Percentiles rank a stretch among this genome's conserved stretches.
These are phyloP conservation scores for Taiozyma onychis DNA, from an alignment of 1,139 yeast species.

Conservation along the genomic window DNA sequence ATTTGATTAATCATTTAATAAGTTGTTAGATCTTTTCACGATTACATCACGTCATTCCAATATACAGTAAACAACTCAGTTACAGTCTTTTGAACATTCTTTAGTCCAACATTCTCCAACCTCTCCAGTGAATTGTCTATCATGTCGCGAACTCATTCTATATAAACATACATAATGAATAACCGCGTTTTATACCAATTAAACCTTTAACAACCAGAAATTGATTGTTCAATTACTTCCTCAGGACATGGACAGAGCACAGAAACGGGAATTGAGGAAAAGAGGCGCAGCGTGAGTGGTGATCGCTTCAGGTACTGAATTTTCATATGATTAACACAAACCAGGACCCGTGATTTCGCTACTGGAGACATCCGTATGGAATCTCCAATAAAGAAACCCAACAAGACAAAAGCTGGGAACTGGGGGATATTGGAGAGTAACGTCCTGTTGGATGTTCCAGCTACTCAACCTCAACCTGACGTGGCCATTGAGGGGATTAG, in stretches of 20 bases:
- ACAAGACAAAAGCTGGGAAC: background rate
- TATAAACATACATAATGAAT: background rate
- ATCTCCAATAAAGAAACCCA: conserved; percentile 12
- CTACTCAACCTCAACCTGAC: background rate
- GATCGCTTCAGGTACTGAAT: too few species aligned
- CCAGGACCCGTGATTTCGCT: conserved; percentile 10
- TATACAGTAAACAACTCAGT: too few species aligned
- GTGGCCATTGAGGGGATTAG: background rate
- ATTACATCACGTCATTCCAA: too few species aligned
- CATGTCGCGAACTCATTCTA: background rate
- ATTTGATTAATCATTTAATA: too few species aligned
- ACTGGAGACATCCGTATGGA: conserved; percentile 15
- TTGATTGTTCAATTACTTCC: too few species aligned
- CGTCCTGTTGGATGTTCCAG: background rate
- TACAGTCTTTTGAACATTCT: too few species aligned
- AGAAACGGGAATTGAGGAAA: conserved; percentile 12
- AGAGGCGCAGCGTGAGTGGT: conserved; percentile 19
- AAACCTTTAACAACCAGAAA: too few species aligned
- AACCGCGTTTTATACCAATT: too few species aligned
- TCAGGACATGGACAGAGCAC: conserved; percentile 8
- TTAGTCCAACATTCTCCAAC: too few species aligned
- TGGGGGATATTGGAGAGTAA: background rate
- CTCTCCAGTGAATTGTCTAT: too few species aligned
- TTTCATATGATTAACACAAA: too few species aligned
- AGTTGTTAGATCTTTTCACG: too few species aligned